Evolutionary conservation across 163 green algal species (phyloP).

Genomic region (Scenedesmus sp.): DNA sequence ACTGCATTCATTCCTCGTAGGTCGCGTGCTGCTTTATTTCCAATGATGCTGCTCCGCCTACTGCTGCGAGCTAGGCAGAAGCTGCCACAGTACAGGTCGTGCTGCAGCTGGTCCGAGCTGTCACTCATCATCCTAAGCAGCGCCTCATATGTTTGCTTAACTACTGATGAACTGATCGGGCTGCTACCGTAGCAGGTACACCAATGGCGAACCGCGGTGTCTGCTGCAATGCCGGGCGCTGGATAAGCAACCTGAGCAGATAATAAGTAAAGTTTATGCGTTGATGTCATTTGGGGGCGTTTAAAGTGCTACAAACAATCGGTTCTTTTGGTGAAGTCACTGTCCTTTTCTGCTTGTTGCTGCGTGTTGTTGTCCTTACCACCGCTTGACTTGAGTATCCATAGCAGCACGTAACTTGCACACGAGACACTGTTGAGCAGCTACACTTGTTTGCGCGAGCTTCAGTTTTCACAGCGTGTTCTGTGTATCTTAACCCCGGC

Average conservation of each 20-base stretch:
- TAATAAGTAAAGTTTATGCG: neutral
- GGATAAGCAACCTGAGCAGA: neutral
- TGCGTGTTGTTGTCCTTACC: neutral
- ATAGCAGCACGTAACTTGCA: neutral
- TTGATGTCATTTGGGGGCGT: neutral
- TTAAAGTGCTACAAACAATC: neutral
- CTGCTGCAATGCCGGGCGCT: neutral
- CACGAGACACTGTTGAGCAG: neutral
- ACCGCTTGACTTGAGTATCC: neutral
- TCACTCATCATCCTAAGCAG: neutral
- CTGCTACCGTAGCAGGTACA: neutral
- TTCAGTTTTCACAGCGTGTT: neutral
- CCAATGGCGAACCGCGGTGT: neutral
- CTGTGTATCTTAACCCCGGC: neutral
- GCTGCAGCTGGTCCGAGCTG: neutral
- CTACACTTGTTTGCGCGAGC: neutral
- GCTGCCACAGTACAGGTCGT: neutral
- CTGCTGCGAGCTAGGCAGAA: conserved; percentile 5
- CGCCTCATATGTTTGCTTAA: neutral
- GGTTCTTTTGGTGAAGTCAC: neutral
- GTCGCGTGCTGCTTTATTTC: neutral
- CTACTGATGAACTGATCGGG: neutral
- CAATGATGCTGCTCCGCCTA: neutral
- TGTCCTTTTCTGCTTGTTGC: neutral
- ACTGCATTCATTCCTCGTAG: no score